Percentiles rank a stretch among this genome's conserved stretches.
Conservation (phyloP, 2,329 filamentous ascomycete genomes). For the Exserohilum turcica region DNA sequence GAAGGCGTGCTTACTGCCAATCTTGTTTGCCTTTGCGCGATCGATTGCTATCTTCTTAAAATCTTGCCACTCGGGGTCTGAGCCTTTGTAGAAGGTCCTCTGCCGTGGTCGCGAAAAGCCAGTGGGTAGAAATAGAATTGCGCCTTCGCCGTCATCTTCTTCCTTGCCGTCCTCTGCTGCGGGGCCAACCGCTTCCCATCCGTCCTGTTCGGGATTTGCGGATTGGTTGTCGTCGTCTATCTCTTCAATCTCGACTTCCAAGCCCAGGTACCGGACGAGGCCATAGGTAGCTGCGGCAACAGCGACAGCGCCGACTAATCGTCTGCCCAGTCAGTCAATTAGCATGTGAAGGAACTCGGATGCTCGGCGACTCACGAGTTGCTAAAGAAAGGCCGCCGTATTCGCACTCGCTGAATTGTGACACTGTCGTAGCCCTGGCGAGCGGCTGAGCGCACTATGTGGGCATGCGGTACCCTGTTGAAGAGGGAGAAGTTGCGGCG, state of each 20-base stretch:
- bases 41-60: slow-evolving; percentile 55
- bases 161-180: slow-evolving; percentile 38
- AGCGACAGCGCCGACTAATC: slow-evolving; percentile 31
- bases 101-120: slow-evolving; percentile 51
- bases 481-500: slow-evolving; percentile 47
- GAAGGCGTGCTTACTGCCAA: slow-evolving; percentile 39
- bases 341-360: slow-evolving; percentile 5
- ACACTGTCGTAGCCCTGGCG: slow-evolving; percentile 40
- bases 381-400: slow-evolving; percentile 46
- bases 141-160: slow-evolving; percentile 39
- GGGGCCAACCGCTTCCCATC: slow-evolving; percentile 20
- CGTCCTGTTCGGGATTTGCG: slow-evolving; percentile 13
- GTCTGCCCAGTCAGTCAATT: slow-evolving; percentile 21
- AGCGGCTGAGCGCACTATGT: slow-evolving; percentile 32
- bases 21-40: slow-evolving; percentile 44
- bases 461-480: slow-evolving; percentile 29
- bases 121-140: slow-evolving; percentile 55
- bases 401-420: slow-evolving; percentile 49
- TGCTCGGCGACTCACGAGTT: slow-evolving; percentile 34
- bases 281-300: slow-evolving; percentile 26
- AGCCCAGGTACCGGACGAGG: slow-evolving; percentile 29
- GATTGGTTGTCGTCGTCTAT: slow-evolving; percentile 15
- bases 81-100: slow-evolving; percentile 53
- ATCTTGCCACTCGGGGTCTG: slow-evolving; percentile 61
- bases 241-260: slow-evolving; percentile 32